Evolutionary conservation across 192 early-diverging fungal genomes (phyloP), one percentile per base, ranked within the genome.

Genomic region (Podila minutissima): DNA sequence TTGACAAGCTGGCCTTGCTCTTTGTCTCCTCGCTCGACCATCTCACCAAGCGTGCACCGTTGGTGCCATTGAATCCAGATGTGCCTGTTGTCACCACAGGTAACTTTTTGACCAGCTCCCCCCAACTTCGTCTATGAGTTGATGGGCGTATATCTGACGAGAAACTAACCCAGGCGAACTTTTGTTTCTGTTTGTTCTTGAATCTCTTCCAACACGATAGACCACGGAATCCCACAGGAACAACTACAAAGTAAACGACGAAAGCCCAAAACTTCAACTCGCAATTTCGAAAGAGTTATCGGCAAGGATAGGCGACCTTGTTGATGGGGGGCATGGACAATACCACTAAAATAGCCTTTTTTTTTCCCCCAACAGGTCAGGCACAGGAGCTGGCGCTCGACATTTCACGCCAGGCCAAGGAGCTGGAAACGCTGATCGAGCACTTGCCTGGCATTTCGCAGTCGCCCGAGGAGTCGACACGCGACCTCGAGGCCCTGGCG

Each of bases 1-100:
- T 88, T 57, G 87, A 87, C 73, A 74, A 88, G 75, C 74, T 86
- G 79, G 83, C 87, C 17, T 65, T 84, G 24, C 83, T 88, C 69
- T 88, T 88, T 64, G 82, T 84, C 66, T 86, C 86, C 59, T 86
- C 85, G 24, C 86, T 88, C 50, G 81, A 88, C 66, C 86, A 88
- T 73, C 83, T 88, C 61, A 73, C 71, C 32, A 81, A 81, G 77
- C 67, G 69, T 55, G 77, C 77, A 0, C 71, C 77, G 11, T 66
- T 81, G 10, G 77, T 81, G 4, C 66, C 76, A 33, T 72, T 86
- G 8, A 82, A 85, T 46, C 66, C 67, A 5, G 67, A 86, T 29
- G 76, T 88, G 15, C 85, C 87, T 20, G 75, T 88, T 38, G 69
- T 85, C 58, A 76, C 71, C 31, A 83, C 76, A 60, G 77, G 71